Conservation (phyloP, 441 rosid species). For the Gossypium davidsonii region DNA sequence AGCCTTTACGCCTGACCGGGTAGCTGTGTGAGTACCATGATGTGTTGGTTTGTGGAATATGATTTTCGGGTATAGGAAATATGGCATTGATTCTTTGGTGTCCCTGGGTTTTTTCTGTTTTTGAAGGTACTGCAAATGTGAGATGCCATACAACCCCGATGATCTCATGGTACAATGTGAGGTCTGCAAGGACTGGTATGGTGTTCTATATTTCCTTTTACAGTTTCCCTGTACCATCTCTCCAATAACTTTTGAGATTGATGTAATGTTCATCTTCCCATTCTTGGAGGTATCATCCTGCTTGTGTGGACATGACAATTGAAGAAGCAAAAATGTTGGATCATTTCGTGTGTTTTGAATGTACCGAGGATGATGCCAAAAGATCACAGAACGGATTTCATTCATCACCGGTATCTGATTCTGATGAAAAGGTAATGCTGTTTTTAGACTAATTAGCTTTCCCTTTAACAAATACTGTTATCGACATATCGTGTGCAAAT, state of each 20-base stretch:
- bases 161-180: slow-evolving; percentile 61
- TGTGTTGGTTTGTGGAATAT: slow-evolving; percentile 3
- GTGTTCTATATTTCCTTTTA: not conserved
- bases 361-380: slow-evolving; percentile 40
- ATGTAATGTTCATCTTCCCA: not conserved
- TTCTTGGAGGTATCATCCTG: slow-evolving; percentile 52
- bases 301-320: slow-evolving; percentile 54
- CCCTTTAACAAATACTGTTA: not conserved
- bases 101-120: not conserved
- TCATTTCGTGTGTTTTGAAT: slow-evolving; percentile 46
- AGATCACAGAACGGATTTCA: slow-evolving; percentile 43
- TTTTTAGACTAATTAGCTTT: not conserved
- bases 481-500: not conserved
- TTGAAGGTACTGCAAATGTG: slow-evolving; percentile 55
- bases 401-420: slow-evolving; percentile 29
- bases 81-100: slow-evolving; percentile 6
- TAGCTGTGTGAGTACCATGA: slow-evolving; percentile 46
- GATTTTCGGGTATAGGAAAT: slow-evolving; percentile 2
- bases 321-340: slow-evolving; percentile 57
- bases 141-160: slow-evolving; percentile 63
- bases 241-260: not conserved
- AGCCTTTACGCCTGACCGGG: slow-evolving; percentile 46
- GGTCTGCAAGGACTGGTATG: slow-evolving; percentile 62
- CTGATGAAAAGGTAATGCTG: slow-evolving; percentile 35
- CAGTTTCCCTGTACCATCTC: not conserved